Base-by-base conservation (phyloP, 768 basidiomycete species). In the Boletus patriciae region DNA sequence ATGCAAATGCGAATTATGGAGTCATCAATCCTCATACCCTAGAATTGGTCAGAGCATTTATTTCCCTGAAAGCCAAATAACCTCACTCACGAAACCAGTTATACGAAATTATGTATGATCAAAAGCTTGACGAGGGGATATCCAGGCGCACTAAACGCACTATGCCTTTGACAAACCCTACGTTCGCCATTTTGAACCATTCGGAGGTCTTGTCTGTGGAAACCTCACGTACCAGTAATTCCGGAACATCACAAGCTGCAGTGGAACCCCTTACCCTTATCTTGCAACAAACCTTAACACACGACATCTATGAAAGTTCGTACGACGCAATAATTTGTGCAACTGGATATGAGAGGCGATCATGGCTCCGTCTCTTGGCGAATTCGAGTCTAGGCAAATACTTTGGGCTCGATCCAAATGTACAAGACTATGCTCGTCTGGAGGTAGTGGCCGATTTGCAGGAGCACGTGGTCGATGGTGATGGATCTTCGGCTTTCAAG, bases 281-380 rank as follows among this genome's bases (percentile, higher is more conserved):
- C 21, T 61, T 73, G 34, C 73, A 75, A 63, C 73, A 79, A 62
- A 59, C 74, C 10, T 65, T 78, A 46, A 73, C 70, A n/a, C 69
- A 66, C 12, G 63, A 70, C 15, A 61, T 70, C 53, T 59, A 64
- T 13, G 66, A 73, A 45, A 55, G 62, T 36, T 64, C 64, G 25
- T 83, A 83, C 66, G 79, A 83, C 62, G 73, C 67, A 27, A 65
- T 83, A 62, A 65, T 83, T 50, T 82, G 78, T 64, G 81, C 80
- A 3, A 83, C 82, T 12, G 82, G 82, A 13, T 83, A 83, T 63
- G 76, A 81, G 54, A 75, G 80, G 27, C 70, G 74, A n/a, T 69
- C 72, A 0, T 83, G 80, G 80, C 59, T 77, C 45, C 65, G 73
- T 27, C 65, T 81, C 34, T 64, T 82, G 57, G 71, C 74, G 25